Percentiles rank a stretch among this genome's conserved stretches.
Conservation (phyloP, 2,329 filamentous ascomycete genomes). For the Epichloe uncinata region DNA sequence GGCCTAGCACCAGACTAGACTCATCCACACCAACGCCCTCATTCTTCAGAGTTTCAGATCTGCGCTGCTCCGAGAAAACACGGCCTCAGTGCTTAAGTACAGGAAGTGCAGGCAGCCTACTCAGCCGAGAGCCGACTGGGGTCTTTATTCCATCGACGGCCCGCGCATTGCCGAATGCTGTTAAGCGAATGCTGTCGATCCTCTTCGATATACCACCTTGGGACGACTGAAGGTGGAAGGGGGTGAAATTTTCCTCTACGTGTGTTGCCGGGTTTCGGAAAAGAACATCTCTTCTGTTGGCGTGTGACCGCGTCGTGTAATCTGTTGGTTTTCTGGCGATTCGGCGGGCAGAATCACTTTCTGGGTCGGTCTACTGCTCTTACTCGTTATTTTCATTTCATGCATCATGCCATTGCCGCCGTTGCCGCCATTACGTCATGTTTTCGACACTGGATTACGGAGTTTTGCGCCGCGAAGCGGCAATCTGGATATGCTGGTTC, state of each 20-base stretch:
- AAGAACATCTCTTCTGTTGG: not conserved
- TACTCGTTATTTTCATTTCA: not conserved
- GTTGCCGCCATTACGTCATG: slow-evolving; percentile 7
- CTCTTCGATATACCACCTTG: too few relatives aligned
- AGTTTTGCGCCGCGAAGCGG: not conserved
- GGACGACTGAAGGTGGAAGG: not conserved
- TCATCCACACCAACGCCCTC: not conserved
- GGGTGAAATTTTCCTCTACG: not conserved
- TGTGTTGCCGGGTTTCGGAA: too few relatives aligned
- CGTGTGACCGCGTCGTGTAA: not conserved
- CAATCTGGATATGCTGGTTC: slow-evolving; percentile 16
- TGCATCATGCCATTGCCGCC: slow-evolving; percentile 14
- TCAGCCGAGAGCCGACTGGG: too few relatives aligned
- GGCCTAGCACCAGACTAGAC: not conserved
- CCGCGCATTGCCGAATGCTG: too few relatives aligned
- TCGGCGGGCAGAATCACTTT: not conserved
- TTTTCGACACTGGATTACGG: slow-evolving; percentile 18
- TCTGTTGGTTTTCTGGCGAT: not conserved
- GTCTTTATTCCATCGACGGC: too few relatives aligned
- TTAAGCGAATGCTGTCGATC: too few relatives aligned
- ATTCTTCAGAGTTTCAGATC: not conserved
- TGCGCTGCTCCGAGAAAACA: too few relatives aligned
- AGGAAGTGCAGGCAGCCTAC: too few relatives aligned
- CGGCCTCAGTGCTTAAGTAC: too few relatives aligned
- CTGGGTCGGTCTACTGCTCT: not conserved